phyloP scores from a whole-genome alignment of 768 basidiomycete species.

The Trametes elegans region DNA sequence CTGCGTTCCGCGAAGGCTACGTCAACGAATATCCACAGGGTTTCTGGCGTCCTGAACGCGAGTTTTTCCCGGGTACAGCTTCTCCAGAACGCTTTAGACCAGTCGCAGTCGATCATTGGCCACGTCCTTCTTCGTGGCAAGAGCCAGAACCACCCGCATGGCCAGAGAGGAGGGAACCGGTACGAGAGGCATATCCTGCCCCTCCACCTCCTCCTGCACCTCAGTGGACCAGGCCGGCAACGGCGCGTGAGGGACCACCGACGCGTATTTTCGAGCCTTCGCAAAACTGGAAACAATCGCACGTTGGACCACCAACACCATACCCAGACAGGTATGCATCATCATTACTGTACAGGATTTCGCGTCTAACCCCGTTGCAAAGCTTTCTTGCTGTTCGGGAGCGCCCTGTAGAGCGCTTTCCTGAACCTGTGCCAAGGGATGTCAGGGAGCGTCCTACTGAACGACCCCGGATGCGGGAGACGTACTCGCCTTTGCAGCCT shows the following conservation, averaged over 20 bases:
- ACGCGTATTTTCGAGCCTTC: constrained; percentile 72
- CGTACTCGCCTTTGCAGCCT: constrained; percentile 27
- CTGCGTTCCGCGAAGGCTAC: constrained; percentile 39
- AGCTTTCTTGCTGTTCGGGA: neutral
- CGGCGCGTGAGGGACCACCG: constrained; percentile 40
- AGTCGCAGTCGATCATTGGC: constrained; percentile 46
- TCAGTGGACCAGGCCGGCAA: constrained; percentile 30
- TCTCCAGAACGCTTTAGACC: constrained; percentile 52
- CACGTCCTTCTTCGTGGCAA: constrained; percentile 43
- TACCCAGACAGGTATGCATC: constrained; percentile 8
- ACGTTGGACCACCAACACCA: constrained; percentile 38
- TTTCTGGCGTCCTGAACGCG: constrained; percentile 34
- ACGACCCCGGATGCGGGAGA: constrained; percentile 2
- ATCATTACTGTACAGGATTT: no score
- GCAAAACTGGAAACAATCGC: constrained; percentile 64
- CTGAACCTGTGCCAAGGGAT: constrained; percentile 4
- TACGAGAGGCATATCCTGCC: neutral
- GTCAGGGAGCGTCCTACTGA: neutral
- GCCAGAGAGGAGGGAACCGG: constrained; percentile 37
- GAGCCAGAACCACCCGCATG: constrained; percentile 25
- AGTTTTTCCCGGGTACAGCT: constrained; percentile 44
- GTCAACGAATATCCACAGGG: constrained; percentile 37
- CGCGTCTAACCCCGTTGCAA: neutral
- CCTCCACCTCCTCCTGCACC: no score
- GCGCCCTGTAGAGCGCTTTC: constrained; percentile 15